Conservation (phyloP, 352 stramenopile genomes). For the Thraustotheca clavata region DNA sequence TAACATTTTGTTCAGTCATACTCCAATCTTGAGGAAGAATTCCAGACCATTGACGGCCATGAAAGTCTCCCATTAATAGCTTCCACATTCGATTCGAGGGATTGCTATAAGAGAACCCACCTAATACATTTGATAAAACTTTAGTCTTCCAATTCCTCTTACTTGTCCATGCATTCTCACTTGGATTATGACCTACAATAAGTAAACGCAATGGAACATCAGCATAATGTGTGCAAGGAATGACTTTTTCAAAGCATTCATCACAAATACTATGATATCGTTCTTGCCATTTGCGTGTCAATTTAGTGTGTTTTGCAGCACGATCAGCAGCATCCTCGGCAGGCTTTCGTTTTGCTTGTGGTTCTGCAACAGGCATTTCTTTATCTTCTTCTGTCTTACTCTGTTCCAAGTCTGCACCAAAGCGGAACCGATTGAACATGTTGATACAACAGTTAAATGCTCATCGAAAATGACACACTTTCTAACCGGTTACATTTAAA, state of each 20-base stretch:
- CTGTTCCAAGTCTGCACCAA: background rate
- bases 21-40: constrained; percentile 46
- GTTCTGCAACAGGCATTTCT: too few relatives aligned
- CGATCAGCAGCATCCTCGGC: background rate
- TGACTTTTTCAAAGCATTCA: constrained; percentile 45
- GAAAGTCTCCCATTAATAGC: constrained; percentile 58
- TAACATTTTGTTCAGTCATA: constrained; percentile 62
- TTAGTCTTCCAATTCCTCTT: background rate
- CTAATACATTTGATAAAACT: background rate
- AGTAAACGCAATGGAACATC: constrained; percentile 67
- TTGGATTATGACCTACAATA: constrained; percentile 85
- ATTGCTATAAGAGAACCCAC: constrained; percentile 71
- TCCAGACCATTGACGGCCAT: constrained; percentile 44
- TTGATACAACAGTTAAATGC: background rate
- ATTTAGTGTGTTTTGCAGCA: background rate
- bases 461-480: background rate
- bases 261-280: constrained; percentile 70
- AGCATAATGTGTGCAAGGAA: constrained; percentile 47
- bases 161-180: constrained; percentile 82
- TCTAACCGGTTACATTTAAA: background rate
- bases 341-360: background rate
- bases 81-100: constrained; percentile 87
- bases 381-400: too few relatives aligned
- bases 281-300: constrained; percentile 61
- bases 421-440: background rate